Conservation (phyloP, 331 rosid genomes). For the Dryas integrifolia region DNA sequence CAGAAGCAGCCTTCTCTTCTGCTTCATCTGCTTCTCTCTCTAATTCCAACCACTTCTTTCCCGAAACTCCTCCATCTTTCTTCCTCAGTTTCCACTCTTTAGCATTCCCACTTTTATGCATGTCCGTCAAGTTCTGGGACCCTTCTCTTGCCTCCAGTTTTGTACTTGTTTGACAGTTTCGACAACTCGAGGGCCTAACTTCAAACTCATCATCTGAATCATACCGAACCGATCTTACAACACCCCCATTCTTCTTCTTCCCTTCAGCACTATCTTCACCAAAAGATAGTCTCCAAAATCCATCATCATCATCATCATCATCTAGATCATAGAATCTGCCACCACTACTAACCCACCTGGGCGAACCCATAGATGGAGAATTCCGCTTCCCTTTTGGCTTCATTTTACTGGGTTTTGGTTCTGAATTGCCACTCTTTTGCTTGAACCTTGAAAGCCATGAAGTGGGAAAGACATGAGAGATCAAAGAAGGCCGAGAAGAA, state of each 20-base stretch:
- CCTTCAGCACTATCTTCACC: conserved; percentile 43
- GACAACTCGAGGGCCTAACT: conserved; percentile 29
- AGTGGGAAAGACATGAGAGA: conserved; percentile 55
- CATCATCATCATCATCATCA: conserved; percentile 40
- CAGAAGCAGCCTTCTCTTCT: conserved; percentile 21
- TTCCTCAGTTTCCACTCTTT: conserved; percentile 26
- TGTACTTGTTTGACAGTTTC: conserved; percentile 16
- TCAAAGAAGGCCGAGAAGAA: conserved; percentile 50
- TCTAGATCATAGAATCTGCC: conserved; percentile 44
- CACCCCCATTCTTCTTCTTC: conserved; percentile 32
- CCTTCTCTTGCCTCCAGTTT: conserved; percentile 37
- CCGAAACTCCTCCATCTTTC: conserved; percentile 28
- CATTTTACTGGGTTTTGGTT: conserved; percentile 37
- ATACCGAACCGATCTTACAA: conserved; percentile 27
- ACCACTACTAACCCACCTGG: conserved; percentile 26
- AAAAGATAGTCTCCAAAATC: conserved; percentile 81
- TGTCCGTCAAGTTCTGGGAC: conserved; percentile 33
- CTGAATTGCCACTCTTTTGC: conserved; percentile 44
- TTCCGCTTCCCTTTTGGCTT: conserved; percentile 39
- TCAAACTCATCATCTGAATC: conserved; percentile 41
- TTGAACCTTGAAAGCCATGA: conserved; percentile 84
- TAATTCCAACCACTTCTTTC: conserved; percentile 35
- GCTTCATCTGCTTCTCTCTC: conserved; percentile 29
- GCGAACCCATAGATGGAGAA: conserved; percentile 35
- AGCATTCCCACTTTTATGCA: conserved; percentile 34